Base-by-base conservation (phyloP, 208 protist species). In the Crithidia bombi region DNA sequence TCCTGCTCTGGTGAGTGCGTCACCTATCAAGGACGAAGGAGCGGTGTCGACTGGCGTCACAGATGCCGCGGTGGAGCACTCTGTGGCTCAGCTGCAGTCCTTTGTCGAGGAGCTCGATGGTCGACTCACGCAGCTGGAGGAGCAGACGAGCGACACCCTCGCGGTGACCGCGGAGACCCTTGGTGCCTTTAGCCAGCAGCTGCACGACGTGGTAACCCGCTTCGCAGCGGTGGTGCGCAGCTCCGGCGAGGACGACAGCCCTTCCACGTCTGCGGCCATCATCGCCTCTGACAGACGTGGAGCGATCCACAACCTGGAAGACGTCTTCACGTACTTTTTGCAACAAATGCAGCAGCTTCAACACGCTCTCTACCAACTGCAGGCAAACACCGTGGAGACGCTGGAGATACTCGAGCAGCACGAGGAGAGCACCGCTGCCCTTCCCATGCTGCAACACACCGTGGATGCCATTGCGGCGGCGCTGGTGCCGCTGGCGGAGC, bases 321-420 rank as follows among this genome's bases (percentile, higher is more conserved):
- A 89, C 36, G 58, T 95, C n/a, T 74, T 95, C 21, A 19, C 83
- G n/a, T 91, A 88, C 76, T 26, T 92, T 2, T 58, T 90, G 52
- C 44, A 59, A 0, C 80, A 85, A 30, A 56, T 91, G 3, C 65
- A 56, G 21, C 49, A 68, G 17, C n/a, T 89, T 1, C 75, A 85
- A 41, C 69, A 67, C 11, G 81, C 79, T 0, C 52, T 86, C 12
- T 57, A 67, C n/a, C 69, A 82, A 5, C 69, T 95, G 63, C 82
- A 88, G 47, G 41, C 66, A 21, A 89, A 82, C 41, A 81, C 82
- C 1, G 50, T 91, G 3, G 77, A 75, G 10, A 89, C 85, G 54
- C 72, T 95, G 21, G 85, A 92, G 61, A 61, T 95, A 30, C 30
- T 95, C 30, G 80, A 95, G 73, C 78, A 85, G 52, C 86, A 92